phyloP scores from a whole-genome alignment of 2,329 filamentous ascomycete genomes.

The Ophiosphaerella narmari region DNA sequence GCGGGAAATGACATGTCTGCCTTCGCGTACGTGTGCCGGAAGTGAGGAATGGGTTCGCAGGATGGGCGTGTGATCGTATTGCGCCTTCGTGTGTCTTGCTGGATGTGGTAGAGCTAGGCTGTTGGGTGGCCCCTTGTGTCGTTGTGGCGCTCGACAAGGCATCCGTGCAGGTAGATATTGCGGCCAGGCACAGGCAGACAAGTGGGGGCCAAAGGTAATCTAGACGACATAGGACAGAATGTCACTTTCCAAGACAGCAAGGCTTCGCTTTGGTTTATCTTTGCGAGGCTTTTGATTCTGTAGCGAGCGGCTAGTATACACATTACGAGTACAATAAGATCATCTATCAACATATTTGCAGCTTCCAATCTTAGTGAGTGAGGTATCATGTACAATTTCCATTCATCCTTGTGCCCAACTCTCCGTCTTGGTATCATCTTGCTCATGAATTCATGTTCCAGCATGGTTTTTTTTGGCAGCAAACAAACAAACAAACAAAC shows the following conservation, averaged over 20 bases:
- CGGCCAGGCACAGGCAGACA: slow-evolving; percentile 6
- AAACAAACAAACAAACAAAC: slow-evolving; percentile 13
- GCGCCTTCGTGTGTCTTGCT: not conserved
- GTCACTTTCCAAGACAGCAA: not conserved
- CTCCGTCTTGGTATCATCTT: slow-evolving; percentile 12
- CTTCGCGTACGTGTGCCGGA: not conserved
- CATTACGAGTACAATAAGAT: slow-evolving; percentile 9
- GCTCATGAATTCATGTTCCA: slow-evolving; percentile 17
- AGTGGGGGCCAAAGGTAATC: slow-evolving; percentile 11
- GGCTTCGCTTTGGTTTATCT: not conserved
- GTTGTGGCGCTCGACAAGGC: not conserved
- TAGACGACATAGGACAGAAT: slow-evolving; percentile 3
- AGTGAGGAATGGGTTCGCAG: not conserved
- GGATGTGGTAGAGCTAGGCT: no score
- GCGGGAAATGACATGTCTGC: not conserved
- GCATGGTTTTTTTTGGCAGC: slow-evolving; percentile 23
- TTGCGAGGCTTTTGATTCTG: slow-evolving; percentile 7
- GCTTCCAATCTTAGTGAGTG: slow-evolving; percentile 18
- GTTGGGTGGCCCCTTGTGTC: not conserved
- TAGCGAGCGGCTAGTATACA: slow-evolving; percentile 11
- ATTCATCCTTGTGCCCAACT: not conserved
- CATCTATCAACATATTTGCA: slow-evolving; percentile 2
- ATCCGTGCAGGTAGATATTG: not conserved
- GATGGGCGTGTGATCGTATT: not conserved
- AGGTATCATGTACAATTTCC: slow-evolving; percentile 8